Evolutionary conservation across 108 stramenopile species (phyloP).

Genomic region (Craspedostauros australis): DNA sequence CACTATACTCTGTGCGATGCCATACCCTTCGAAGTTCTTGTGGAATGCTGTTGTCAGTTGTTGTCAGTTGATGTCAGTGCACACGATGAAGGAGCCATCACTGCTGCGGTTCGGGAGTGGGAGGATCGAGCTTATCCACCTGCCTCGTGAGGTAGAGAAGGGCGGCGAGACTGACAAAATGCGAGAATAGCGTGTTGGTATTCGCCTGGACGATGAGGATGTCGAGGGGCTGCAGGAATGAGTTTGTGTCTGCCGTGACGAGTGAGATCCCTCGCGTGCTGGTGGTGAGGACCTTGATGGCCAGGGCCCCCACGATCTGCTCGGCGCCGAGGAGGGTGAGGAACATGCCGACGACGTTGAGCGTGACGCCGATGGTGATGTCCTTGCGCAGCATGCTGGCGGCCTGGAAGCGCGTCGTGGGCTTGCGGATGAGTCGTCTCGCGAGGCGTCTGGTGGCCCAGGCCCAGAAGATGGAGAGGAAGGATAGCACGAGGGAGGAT

Average conservation of each 20-base stretch:
- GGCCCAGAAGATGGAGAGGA: conserved; percentile 71
- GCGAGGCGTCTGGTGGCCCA: conserved; percentile 75
- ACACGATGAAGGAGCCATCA: conserved; percentile 3
- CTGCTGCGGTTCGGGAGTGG: conserved; percentile 49
- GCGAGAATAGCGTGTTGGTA: conserved; percentile 86
- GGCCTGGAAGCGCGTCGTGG: conserved; percentile 41
- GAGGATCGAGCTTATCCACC: conserved; percentile 60
- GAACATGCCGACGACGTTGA: conserved; percentile 85
- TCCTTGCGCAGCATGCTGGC: conserved; percentile 70
- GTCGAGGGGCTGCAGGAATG: conserved; percentile 74
- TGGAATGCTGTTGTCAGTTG: too few species aligned
- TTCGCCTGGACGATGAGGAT: conserved; percentile 90
- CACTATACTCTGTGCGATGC: too few species aligned
- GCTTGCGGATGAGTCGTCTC: conserved; percentile 36
- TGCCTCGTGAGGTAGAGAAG: conserved; percentile 57
- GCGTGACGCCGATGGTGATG: conserved; percentile 50
- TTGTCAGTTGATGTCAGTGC: neutral
- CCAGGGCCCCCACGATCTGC: conserved; percentile 86
- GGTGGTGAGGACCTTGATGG: conserved; percentile 74
- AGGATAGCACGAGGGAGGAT: conserved; percentile 39
- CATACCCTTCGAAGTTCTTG: neutral
- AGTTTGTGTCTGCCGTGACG: neutral
- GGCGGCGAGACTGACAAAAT: conserved; percentile 76
- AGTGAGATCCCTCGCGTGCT: conserved; percentile 26
- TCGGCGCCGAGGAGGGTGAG: conserved; percentile 77